A percentile compares a stretch with the other conserved stretches of the same genome.
phyloP scores from a whole-genome alignment of 495 filamentous ascomycete species.

The Pseudoneurospora amorphoporcata region DNA sequence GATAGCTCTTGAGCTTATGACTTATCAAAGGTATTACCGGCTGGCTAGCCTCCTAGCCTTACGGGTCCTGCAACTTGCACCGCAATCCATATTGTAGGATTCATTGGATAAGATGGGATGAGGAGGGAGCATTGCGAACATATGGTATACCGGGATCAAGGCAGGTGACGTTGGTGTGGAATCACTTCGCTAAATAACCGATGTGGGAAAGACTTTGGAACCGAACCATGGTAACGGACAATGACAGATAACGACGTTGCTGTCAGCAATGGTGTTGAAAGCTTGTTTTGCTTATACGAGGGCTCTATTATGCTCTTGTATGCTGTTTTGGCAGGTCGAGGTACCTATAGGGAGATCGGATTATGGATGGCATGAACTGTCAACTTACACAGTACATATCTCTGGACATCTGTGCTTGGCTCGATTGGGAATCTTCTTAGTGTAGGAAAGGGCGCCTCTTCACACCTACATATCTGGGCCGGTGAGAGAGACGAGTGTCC shows the following conservation, averaged over 20 bases:
- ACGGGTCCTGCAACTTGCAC: background rate
- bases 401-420: background rate
- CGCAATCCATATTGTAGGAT: background rate
- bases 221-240: background rate
- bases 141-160: background rate
- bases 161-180: background rate
- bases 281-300: background rate
- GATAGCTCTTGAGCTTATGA: background rate
- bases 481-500: background rate
- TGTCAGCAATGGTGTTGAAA: background rate
- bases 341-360: background rate
- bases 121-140: background rate
- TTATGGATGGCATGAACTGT: background rate
- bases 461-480: background rate
- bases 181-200: background rate
- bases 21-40: background rate
- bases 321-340: background rate
- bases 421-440: background rate
- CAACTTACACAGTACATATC: background rate
- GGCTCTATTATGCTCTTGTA: background rate
- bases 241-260: background rate
- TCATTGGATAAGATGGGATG: background rate
- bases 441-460: background rate
- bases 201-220: background rate
- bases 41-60: background rate